These are phyloP conservation scores for Naematelia aurantialba DNA, from an alignment of 768 basidiomycete species.

Conservation along the genomic window DNA sequence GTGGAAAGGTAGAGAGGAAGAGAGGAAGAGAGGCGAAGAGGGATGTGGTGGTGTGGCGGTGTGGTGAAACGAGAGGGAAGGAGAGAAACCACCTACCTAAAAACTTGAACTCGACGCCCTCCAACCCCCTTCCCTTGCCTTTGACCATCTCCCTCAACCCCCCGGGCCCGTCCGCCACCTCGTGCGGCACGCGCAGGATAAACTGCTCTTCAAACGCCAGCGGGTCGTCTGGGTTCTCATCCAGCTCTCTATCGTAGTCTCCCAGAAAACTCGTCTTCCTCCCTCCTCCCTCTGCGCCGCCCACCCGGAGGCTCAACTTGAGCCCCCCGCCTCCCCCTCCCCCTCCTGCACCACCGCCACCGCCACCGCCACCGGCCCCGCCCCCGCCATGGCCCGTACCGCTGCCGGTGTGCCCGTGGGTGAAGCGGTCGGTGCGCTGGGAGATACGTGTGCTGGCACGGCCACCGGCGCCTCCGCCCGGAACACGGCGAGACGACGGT, in stretches of 20 bases:
- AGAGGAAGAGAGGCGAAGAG: no score
- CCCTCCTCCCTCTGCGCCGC: slow-evolving; percentile 13
- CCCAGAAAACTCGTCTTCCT: slow-evolving; percentile 80
- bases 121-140: slow-evolving; percentile 64
- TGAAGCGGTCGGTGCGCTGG: neutral
- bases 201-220: slow-evolving; percentile 96
- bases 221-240: slow-evolving; percentile 87
- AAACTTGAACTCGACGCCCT: slow-evolving; percentile 96
- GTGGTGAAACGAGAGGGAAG: neutral
- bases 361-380: neutral
- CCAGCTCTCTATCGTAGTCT: slow-evolving; percentile 86
- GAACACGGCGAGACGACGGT: no score
- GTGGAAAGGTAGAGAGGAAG: no score
- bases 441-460: neutral
- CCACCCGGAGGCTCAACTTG: slow-evolving; percentile 34
- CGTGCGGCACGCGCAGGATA: slow-evolving; percentile 79
- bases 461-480: neutral
- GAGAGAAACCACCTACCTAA: slow-evolving; percentile 60
- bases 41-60: neutral
- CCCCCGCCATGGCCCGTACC: neutral
- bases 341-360: slow-evolving; percentile 1
- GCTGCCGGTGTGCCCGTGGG: neutral
- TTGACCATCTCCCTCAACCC: slow-evolving; percentile 72
- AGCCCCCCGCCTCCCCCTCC: slow-evolving; percentile 3
- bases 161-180: slow-evolving; percentile 53